Base-by-base conservation (phyloP, 305 asterid species). In the Withania somnifera region DNA sequence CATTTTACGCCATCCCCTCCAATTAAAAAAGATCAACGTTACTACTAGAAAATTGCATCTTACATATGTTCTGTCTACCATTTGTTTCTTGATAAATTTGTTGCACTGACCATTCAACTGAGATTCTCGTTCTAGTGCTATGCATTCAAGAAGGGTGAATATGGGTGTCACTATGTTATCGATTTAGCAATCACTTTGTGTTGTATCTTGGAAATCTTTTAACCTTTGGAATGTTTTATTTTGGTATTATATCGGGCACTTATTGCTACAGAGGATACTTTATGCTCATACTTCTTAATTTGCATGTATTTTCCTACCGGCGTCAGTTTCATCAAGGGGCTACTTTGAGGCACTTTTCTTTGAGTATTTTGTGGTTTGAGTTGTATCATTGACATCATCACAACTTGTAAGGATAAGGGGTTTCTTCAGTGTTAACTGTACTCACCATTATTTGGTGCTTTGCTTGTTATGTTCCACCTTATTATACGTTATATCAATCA, bases 381-480 rank as follows among this genome's bases (percentile, higher is more conserved):
- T 11, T 77, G 52, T 54, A 54, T 54, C 34, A 34, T 54, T 54
- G 22, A 32, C 68, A 22, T 57, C 4, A 9, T 54, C 82, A 10
- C 54, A 57, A 57, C 38, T 13, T 38, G 36, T 57, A 78, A 60
- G 71, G 20, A 38, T 14, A 22, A 57, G 28, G 13, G 6, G 10
- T 20, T 57, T 60, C 56, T 32, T 36, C 8, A 8, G 42, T 38
- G 32, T 78, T 78, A 36, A 14, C 53, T 34, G 51, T 77, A 22
- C 42, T 38, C 54, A 75, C 28, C 80, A 75, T 42, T 79, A 79
- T 58, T 57, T 60, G 82, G 17, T 79, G 56, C 58, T 19, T 79
- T 38, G 42, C 45, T 79, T 79, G 42, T 79, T 58, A 42, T 28
- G 2, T 26, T 11, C 82, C n/a, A 2, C 42, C 69, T 47, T 50